Base-by-base conservation (phyloP, 2,329 filamentous ascomycete genomes). In the Chrysoporthe deuterocubensis region DNA sequence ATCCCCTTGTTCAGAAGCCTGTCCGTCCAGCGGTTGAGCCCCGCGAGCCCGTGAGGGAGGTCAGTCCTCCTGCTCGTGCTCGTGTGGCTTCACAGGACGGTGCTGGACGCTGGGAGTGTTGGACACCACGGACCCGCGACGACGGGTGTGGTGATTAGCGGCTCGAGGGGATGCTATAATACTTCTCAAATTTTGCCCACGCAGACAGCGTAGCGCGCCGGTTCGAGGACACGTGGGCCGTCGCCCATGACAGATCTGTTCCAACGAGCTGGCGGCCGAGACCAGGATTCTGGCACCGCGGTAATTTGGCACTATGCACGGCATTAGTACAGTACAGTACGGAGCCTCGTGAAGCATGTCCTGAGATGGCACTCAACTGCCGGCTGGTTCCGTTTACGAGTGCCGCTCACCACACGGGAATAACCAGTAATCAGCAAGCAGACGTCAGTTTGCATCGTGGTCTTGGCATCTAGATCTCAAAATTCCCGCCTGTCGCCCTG, bases 201-300 rank as follows among this genome's bases (percentile, higher is more conserved):
- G 26, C 48, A 32, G 48, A 52, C 48, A 54, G 50, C 50, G 32
- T 54, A 32, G 50, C 26, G 50, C 50, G 32, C 50, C 50, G 21
- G 50, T 14, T 54, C 21, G 48, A 26, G 26, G 32, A 54, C 50
- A 54, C 50, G 50, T 54, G 50, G 26, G 50, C 32, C 14, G 21
- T 32, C 13, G 7, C 26, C 50, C 26, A 54, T 32, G 21, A 8
- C 14, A 34, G 50, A 54, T 54, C 50, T 54, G 50, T 54, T 7
- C 50, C 50, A 21, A 64, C 66, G 61, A 63, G 26, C 62, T 56
- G 62, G 62, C 40, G 56, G 50, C 56, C 62, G 62, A 67, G 57
- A 46, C 52, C 64, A 61, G 54, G 63, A 57, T 52, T 42, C 61
- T 46, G 40, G 26, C 50, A 32, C 11, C 13, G 21, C 21, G 4